Evolutionary conservation across 495 filamentous ascomycete species (phyloP), one percentile per base, ranked within the genome.

Genomic region (Hypoxylon cercidicola): DNA sequence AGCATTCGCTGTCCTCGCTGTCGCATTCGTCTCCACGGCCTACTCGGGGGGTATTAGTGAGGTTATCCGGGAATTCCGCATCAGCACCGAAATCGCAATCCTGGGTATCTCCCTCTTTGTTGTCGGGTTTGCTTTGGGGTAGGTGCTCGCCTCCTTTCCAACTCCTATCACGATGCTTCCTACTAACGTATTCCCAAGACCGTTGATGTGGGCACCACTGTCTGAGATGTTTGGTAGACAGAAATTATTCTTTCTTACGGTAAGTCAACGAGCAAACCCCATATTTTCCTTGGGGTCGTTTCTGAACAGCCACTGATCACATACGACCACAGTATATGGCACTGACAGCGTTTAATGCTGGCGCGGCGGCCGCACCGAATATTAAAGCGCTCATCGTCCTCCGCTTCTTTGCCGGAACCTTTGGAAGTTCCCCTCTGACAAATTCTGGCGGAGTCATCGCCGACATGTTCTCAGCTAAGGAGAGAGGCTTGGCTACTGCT

Each of bases 341-440:
- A 19, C 80, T 92, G 25, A 86, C 89, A 16, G 84, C 85, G 0
- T 93, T 93, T 79, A 91, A 85, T 65, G 87, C 84, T 59, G 90
- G 83, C 19, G 82, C 82, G 41, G 84, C 87, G 2, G 83, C 85
- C 12, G 72, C 88, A 0, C 77, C 86, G 59, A 91, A 90, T 63
- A 82, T 87, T 45, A 74, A 83, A 64, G 85, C 87, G 1, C 77
- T 95, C 1, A 77, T 93, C 49, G 84, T 93, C 61, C 82, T 93
- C 23, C 88, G 91, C 19, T 92, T 93, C 81, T 88, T 93, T 52
- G 89, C 88, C 21, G 89, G 91, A 50, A 80, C 89, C n/a, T 91
- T 92, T 72, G 91, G 91, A 25, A 87, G 87, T 1, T 89, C 88
- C 0, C 85, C 89, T 25, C 67, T 93, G 54, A 91, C 89, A 21